Conservation (phyloP, 805 yeast genomes). For the Spathaspora gorwiae region DNA sequence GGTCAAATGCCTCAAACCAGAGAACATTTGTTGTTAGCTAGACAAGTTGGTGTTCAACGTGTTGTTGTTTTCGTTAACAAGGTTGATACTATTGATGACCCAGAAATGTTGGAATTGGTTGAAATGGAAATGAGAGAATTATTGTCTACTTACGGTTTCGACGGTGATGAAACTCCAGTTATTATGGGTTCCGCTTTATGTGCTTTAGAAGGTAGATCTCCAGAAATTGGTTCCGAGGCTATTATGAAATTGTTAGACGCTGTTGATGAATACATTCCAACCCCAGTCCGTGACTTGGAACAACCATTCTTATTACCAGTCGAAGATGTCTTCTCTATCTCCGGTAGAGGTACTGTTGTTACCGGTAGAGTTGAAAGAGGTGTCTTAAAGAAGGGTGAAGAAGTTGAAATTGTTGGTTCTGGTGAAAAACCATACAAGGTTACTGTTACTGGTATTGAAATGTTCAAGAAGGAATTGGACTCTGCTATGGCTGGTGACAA, state of each 20-base stretch:
- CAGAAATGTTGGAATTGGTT: slow-evolving; percentile 98
- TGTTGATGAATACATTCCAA: slow-evolving; percentile 91
- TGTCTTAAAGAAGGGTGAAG: slow-evolving; percentile 95
- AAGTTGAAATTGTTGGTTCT: slow-evolving; percentile 93
- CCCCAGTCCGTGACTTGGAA: slow-evolving; percentile 93
- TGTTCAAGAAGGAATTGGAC: slow-evolving; percentile 98
- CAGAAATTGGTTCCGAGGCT: slow-evolving; percentile 89
- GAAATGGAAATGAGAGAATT: slow-evolving; percentile 99
- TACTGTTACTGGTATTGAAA: slow-evolving; percentile 96
- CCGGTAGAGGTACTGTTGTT: slow-evolving; percentile 99
- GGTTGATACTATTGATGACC: slow-evolving; percentile 96
- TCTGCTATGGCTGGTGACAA: slow-evolving; percentile 98
- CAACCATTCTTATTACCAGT: slow-evolving; percentile 96
- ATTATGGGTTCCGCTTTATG: slow-evolving; percentile 98
- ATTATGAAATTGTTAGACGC: slow-evolving; percentile 81
- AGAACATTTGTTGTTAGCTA: slow-evolving; percentile 95
- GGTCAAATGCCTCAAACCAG: slow-evolving; percentile 99
- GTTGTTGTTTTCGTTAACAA: slow-evolving; percentile 97
- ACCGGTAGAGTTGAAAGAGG: slow-evolving; percentile 99
- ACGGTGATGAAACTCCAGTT: slow-evolving; percentile 97
- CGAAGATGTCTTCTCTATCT: slow-evolving; percentile 95
- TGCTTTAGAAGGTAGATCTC: slow-evolving; percentile 83
- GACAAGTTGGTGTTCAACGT: slow-evolving; percentile 99
- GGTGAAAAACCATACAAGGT: slow-evolving; percentile 84
- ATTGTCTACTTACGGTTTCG: slow-evolving; percentile 85